These are phyloP conservation scores for Metschnikowia continentalis DNA, from an alignment of 805 yeast genomes.

Conservation along the genomic window DNA sequence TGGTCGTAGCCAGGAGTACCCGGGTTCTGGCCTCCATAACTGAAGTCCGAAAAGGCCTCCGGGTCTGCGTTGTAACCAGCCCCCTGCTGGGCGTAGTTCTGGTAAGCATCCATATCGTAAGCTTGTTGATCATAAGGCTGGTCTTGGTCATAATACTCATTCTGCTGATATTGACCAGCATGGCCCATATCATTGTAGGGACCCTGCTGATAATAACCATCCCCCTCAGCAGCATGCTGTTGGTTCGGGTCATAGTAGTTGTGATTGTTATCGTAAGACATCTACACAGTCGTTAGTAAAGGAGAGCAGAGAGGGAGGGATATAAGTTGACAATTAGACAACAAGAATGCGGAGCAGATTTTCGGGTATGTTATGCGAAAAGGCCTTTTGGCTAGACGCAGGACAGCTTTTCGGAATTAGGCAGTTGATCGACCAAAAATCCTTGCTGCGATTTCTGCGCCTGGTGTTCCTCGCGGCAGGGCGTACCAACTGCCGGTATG, in stretches of 20 bases:
- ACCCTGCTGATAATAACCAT: slow-evolving; percentile 36
- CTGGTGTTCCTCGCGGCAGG: too few relatives aligned
- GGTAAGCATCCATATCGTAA: slow-evolving; percentile 46
- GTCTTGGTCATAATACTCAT: slow-evolving; percentile 48
- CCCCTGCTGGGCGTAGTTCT: slow-evolving; percentile 27
- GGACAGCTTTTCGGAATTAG: not conserved
- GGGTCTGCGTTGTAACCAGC: slow-evolving; percentile 44
- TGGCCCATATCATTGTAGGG: slow-evolving; percentile 35
- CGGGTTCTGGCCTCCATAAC: slow-evolving; percentile 47
- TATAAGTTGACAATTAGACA: not conserved
- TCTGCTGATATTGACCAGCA: slow-evolving; percentile 29
- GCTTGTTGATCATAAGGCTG: slow-evolving; percentile 48
- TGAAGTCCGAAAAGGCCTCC: slow-evolving; percentile 65
- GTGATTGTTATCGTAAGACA: slow-evolving; percentile 56
- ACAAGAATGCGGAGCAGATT: not conserved
- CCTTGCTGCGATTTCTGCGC: not conserved
- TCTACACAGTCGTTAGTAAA: slow-evolving; percentile 30
- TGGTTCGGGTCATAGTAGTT: slow-evolving; percentile 38
- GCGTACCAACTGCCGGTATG: not conserved
- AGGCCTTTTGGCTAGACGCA: not conserved
- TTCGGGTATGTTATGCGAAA: not conserved
- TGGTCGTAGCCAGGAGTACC: slow-evolving; percentile 69
- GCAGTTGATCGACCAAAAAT: not conserved
- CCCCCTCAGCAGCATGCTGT: slow-evolving; percentile 23
- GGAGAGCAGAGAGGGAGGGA: not conserved